Base-by-base conservation (phyloP, 345 rosid genomes). In the Linum tenue region DNA sequence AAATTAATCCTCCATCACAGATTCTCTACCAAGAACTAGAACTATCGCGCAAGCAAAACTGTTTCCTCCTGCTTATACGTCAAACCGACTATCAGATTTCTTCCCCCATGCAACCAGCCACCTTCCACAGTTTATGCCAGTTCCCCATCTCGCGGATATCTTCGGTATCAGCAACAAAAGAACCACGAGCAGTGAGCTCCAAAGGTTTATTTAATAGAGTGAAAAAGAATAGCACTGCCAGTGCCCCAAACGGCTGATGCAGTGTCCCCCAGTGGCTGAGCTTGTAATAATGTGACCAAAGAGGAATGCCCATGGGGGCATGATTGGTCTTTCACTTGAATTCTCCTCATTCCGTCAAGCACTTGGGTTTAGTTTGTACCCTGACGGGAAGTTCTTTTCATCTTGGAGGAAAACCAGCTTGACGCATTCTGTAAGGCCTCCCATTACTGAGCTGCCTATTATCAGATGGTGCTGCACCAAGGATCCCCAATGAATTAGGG, bases 391-490 rank as follows among this genome's bases (percentile, higher is more conserved):
- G 63, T 79, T 85, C 63, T 81, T 22, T 1, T 22, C 31, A 82
- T 76, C 87, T 79, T 7, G 79, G 70, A 42, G 96, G 85, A 71
- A 81, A 81, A 60, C 98, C 82, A 53, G 89, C 65, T 70, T 78
- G 87, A 22, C 86, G 96, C 72, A 66, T 68, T 60, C 91, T 79
- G 57, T 70, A 73, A 62, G 83, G 82, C 72, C 92, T 85, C 69
- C 82, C 86, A 1, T 70, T 79, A 64, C 43, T 74, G 43, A 82
- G 70, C 15, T 78, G 81, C 64, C 82, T 78, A 63, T 38, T 64
- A 72, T 84, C 96, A 6, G 95, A 75, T 15, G 99, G 99, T 39
- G 83, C 90, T 2, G 98, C 96, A 61, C 99, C 99, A 4, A 95
- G 96, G 77, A 95, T 95, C 50, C 99, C 99, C 59, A 87, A 64